Percentiles rank a stretch among this genome's conserved stretches.
phyloP scores from a whole-genome alignment of 1,139 yeast species.

The Zygoascus sp. region DNA sequence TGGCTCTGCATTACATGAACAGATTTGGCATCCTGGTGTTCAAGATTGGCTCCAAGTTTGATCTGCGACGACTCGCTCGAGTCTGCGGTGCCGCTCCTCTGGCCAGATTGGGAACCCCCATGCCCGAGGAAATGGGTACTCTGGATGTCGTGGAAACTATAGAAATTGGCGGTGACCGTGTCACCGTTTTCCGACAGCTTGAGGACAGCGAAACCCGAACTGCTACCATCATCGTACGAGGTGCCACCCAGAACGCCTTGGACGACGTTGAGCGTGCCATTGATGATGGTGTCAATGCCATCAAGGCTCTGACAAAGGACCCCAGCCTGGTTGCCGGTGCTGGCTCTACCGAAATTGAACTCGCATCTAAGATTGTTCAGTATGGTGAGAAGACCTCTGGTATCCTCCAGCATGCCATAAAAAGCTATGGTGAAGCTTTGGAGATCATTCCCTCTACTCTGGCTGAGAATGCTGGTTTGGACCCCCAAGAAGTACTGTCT shows the following conservation, averaged over 20 bases:
- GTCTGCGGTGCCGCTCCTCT: constrained; percentile 98
- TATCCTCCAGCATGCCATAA: constrained; percentile 84
- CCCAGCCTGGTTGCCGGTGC: constrained; percentile 88
- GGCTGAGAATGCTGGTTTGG: constrained; percentile 93
- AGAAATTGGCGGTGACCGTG: constrained; percentile 97
- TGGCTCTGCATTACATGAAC: constrained; percentile 89
- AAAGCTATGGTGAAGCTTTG: constrained; percentile 89
- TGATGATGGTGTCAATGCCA: constrained; percentile 92
- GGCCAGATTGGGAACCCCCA: constrained; percentile 92
- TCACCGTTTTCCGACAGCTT: constrained; percentile 86
- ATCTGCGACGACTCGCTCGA: constrained; percentile 85
- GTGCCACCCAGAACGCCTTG: constrained; percentile 92
- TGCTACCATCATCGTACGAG: constrained; percentile 88
- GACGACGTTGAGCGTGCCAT: constrained; percentile 97
- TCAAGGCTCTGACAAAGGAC: constrained; percentile 83
- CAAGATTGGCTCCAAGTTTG: constrained; percentile 90
- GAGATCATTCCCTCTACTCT: constrained; percentile 90
- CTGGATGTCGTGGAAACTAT: constrained; percentile 84
- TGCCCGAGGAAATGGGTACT: constrained; percentile 88
- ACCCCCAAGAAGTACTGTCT: constrained; percentile 81
- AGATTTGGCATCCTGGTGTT: constrained; percentile 79
- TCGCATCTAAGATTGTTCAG: constrained; percentile 70
- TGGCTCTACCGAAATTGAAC: constrained; percentile 91
- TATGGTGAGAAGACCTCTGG: constrained; percentile 96
- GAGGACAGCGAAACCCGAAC: constrained; percentile 49